Evolutionary conservation across 2,329 filamentous ascomycete genomes (phyloP).

Genomic region (Diaporthe sp.): DNA sequence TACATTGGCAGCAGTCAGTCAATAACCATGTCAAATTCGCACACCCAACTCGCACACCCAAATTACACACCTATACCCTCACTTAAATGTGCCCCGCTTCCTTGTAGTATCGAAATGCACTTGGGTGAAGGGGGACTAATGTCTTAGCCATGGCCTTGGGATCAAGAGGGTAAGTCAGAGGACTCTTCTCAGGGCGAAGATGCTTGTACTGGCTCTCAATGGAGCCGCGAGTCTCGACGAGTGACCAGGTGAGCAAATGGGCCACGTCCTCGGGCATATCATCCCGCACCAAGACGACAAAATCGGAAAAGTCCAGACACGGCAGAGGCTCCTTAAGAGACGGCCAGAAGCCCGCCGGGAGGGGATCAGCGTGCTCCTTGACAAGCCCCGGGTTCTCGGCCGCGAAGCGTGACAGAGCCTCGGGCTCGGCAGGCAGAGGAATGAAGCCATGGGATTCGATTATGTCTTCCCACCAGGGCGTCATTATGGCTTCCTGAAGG

Average conservation of each 20-base stretch:
- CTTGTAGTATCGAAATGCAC: not conserved
- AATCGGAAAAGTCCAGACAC: not conserved
- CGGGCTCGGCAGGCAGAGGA: not conserved
- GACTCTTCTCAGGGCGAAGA: not conserved
- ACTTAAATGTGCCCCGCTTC: not conserved
- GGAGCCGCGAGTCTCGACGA: not conserved
- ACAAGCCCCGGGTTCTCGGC: not conserved
- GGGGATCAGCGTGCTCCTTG: not conserved
- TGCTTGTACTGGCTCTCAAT: conserved; percentile 1
- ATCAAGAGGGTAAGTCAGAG: not conserved
- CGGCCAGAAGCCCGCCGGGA: not conserved
- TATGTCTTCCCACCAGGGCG: not conserved
- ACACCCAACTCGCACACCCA: no score
- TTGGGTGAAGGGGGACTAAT: not conserved
- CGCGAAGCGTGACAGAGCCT: not conserved
- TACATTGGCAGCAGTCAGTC: no score
- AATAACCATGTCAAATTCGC: no score
- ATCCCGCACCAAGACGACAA: not conserved
- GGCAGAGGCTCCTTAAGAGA: not conserved
- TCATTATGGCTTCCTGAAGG: not conserved
- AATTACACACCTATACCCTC: not conserved
- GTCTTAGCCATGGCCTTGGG: not conserved
- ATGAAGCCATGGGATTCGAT: not conserved
- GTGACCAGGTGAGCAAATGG: not conserved
- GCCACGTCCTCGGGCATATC: not conserved